Evolutionary conservation across 2,329 filamentous ascomycete genomes (phyloP).

Genomic region (Arachnomyces sp.): DNA sequence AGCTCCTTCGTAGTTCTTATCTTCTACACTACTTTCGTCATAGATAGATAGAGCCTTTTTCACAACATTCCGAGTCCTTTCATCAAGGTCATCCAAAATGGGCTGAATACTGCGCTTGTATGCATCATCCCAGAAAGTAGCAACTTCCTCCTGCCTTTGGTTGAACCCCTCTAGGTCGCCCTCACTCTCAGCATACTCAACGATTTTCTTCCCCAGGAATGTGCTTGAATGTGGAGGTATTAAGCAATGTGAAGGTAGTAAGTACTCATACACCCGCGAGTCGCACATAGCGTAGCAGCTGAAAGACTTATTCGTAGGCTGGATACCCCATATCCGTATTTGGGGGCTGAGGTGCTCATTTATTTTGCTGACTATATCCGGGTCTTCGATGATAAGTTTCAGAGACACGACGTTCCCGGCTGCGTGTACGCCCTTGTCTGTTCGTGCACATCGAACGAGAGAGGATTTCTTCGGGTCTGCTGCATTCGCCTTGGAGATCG

Average conservation of each 20-base stretch:
- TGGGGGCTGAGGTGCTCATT: slow-evolving; percentile 76
- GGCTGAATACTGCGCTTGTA: slow-evolving; percentile 75
- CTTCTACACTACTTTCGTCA: slow-evolving; percentile 13
- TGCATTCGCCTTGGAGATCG: slow-evolving; percentile 94
- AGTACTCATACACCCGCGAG: slow-evolving; percentile 92
- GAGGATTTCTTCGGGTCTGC: slow-evolving; percentile 95
- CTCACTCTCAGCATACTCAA: slow-evolving; percentile 65
- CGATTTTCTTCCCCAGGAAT: slow-evolving; percentile 73
- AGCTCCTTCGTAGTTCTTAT: slow-evolving; percentile 10
- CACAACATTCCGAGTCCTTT: slow-evolving; percentile 32
- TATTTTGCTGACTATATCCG: slow-evolving; percentile 80
- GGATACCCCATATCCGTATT: slow-evolving; percentile 91
- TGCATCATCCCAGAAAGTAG: slow-evolving; percentile 71
- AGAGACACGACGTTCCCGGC: slow-evolving; percentile 91
- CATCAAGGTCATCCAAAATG: slow-evolving; percentile 41
- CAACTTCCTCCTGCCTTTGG: slow-evolving; percentile 65
- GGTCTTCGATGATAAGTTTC: slow-evolving; percentile 91
- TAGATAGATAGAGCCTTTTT: slow-evolving; percentile 32
- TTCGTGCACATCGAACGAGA: slow-evolving; percentile 85
- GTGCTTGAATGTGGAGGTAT: slow-evolving; percentile 85
- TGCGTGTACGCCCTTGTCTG: slow-evolving; percentile 95
- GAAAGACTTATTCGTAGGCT: slow-evolving; percentile 81
- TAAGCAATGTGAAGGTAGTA: slow-evolving; percentile 88
- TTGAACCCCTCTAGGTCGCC: slow-evolving; percentile 61
- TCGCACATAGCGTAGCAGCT: slow-evolving; percentile 94